These are phyloP conservation scores for Hypoxylon crocopeplum DNA, from an alignment of 495 filamentous ascomycete genomes.

Conservation along the genomic window DNA sequence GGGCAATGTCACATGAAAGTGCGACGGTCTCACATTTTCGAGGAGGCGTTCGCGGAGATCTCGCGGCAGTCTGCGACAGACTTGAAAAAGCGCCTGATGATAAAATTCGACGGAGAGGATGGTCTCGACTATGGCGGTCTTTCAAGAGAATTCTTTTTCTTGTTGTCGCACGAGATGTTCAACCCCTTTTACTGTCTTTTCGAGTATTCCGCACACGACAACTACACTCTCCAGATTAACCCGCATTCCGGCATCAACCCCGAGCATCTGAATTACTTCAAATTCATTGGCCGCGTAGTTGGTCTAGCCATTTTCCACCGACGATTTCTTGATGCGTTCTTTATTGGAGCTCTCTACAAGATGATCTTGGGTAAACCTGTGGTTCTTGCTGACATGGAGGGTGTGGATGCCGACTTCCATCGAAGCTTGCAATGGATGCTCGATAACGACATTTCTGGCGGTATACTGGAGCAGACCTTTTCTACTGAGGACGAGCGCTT, in stretches of 20 bases:
- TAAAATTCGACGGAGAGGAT: constrained; percentile 99
- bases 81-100: constrained; percentile 97
- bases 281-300: constrained; percentile 98
- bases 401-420: constrained; percentile 97
- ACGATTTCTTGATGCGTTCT: constrained; percentile 97
- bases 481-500: constrained; percentile 97
- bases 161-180: constrained; percentile 99
- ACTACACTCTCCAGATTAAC: constrained; percentile 99
- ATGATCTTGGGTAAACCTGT: constrained; percentile 98
- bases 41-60: constrained; percentile 98
- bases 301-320: constrained; percentile 98
- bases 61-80: constrained; percentile 96
- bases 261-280: constrained; percentile 99
- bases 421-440: constrained; percentile 94
- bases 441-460: constrained; percentile 92
- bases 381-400: constrained; percentile 94
- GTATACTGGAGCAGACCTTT: constrained; percentile 91
- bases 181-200: constrained; percentile 99
- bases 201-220: constrained; percentile 99
- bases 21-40: constrained; percentile 93
- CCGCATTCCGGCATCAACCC: constrained; percentile 99
- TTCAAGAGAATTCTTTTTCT: constrained; percentile 99
- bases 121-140: constrained; percentile 98
- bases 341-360: constrained; percentile 99
- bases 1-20: constrained; percentile 99